Evolutionary conservation across 129 eudicot species (phyloP).

Genomic region (Flaveria linearis): DNA sequence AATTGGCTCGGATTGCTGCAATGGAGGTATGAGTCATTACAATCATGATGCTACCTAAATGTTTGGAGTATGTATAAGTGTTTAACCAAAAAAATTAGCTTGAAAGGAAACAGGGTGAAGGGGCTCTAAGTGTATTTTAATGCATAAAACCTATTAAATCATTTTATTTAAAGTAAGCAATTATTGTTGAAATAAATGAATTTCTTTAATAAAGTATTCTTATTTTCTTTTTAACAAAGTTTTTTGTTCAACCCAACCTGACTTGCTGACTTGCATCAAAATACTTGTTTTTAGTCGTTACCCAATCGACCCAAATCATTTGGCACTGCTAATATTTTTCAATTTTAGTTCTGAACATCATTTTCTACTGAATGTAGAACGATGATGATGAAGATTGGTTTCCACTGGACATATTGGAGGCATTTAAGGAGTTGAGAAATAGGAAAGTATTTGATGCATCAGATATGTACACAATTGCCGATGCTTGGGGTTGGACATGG

Average conservation of each 20-base stretch:
- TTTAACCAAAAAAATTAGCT: not conserved
- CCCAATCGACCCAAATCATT: not conserved
- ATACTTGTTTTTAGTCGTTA: not conserved
- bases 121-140: not conserved
- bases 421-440: conserved; percentile 75
- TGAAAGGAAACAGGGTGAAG: not conserved
- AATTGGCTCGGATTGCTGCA: conserved; percentile 48
- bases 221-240: not conserved
- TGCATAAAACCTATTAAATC: not conserved
- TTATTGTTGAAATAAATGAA: not conserved
- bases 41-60: not conserved
- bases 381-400: conserved; percentile 96
- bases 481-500: conserved; percentile 99
- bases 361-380: conserved; percentile 41
- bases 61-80: not conserved
- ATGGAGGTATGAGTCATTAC: conserved; percentile 55
- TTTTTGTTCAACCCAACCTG: conserved; percentile 1
- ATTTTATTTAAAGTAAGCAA: not conserved
- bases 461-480: conserved; percentile 95
- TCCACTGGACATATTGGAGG: conserved; percentile 75
- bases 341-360: not conserved
- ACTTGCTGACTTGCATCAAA: too few species aligned
- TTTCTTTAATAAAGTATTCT: not conserved
- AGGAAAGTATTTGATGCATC: conserved; percentile 70
- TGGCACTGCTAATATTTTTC: not conserved